Evolutionary conservation across 768 basidiomycete species (phyloP).

Genomic region (Coprinopsis strossmayeri): DNA sequence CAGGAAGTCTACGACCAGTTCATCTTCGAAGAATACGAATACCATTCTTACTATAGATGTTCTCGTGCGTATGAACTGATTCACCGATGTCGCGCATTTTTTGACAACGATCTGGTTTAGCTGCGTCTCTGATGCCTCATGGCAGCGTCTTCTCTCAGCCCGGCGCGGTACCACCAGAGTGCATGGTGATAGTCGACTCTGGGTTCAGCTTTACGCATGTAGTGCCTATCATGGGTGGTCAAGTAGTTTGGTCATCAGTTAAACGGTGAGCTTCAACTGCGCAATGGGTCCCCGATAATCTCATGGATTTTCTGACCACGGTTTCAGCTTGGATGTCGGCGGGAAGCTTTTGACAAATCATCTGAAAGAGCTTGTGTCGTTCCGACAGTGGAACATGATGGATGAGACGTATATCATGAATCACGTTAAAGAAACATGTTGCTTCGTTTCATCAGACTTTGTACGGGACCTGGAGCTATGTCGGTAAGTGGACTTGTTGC

Average conservation of each 20-base stretch:
- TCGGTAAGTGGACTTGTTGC: slow-evolving; percentile 46
- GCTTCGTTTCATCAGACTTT: slow-evolving; percentile 77
- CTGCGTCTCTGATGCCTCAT: slow-evolving; percentile 73
- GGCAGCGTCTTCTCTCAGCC: slow-evolving; percentile 59
- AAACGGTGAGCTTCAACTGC: slow-evolving; percentile 51
- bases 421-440: slow-evolving; percentile 85
- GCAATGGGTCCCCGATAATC: slow-evolving; percentile 1
- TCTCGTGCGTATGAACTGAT: slow-evolving; percentile 53
- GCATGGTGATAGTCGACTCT: slow-evolving; percentile 77
- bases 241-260: slow-evolving; percentile 74
- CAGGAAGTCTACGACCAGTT: slow-evolving; percentile 94
- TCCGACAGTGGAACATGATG: slow-evolving; percentile 98
- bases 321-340: slow-evolving; percentile 80
- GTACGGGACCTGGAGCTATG: slow-evolving; percentile 67
- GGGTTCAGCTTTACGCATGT: slow-evolving; percentile 96
- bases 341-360: slow-evolving; percentile 96
- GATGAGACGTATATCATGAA: slow-evolving; percentile 94
- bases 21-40: slow-evolving; percentile 95
- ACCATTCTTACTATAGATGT: slow-evolving; percentile 71
- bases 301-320: slow-evolving; percentile 1
- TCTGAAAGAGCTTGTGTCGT: slow-evolving; percentile 88
- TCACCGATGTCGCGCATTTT: background rate
- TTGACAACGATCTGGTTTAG: slow-evolving; percentile 29
- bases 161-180: slow-evolving; percentile 57
- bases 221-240: slow-evolving; percentile 71